Evolutionary conservation across 257 asterid genomes (phyloP).

Genomic region (Nyctanthes arbortristis): DNA sequence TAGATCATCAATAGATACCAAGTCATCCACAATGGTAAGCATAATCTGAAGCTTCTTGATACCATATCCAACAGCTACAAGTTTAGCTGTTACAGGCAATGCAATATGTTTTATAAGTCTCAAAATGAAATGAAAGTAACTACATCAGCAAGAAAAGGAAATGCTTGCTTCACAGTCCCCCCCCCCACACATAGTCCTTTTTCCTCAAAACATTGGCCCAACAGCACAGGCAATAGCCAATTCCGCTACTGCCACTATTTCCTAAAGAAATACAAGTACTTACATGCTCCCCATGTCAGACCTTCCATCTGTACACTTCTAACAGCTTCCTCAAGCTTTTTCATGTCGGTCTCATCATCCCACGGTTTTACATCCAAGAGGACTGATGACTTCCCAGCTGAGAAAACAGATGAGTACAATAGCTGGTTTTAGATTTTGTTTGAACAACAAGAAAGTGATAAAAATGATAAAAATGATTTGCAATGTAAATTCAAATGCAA

Average conservation of each 20-base stretch:
- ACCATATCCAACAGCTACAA: conserved; percentile 42
- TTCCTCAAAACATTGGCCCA: background rate
- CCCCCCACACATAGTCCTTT: background rate
- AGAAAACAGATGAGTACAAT: conserved; percentile 5
- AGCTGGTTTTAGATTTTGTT: background rate
- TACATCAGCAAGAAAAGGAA: background rate
- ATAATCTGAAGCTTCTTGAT: conserved; percentile 41
- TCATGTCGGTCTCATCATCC: conserved; percentile 99
- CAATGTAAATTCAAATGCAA: too few species aligned
- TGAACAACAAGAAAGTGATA: background rate
- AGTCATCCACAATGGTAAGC: conserved; percentile 46
- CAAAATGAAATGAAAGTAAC: too few species aligned
- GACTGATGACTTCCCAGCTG: conserved; percentile 76
- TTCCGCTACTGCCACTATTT: background rate
- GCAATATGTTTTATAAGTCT: background rate
- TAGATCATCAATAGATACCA: conserved; percentile 39
- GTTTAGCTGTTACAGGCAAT: conserved; percentile 33
- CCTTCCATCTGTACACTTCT: conserved; percentile 76
- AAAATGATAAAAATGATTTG: background rate
- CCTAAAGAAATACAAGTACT: conserved; percentile 16
- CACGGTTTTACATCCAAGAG: conserved; percentile 79
- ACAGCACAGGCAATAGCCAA: background rate
- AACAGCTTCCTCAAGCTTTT: conserved; percentile 90
- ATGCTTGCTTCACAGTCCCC: background rate
- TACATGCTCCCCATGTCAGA: conserved; percentile 91